Evolutionary conservation across 352 stramenopile genomes (phyloP).

Genomic region (Phytophthora pisi): DNA sequence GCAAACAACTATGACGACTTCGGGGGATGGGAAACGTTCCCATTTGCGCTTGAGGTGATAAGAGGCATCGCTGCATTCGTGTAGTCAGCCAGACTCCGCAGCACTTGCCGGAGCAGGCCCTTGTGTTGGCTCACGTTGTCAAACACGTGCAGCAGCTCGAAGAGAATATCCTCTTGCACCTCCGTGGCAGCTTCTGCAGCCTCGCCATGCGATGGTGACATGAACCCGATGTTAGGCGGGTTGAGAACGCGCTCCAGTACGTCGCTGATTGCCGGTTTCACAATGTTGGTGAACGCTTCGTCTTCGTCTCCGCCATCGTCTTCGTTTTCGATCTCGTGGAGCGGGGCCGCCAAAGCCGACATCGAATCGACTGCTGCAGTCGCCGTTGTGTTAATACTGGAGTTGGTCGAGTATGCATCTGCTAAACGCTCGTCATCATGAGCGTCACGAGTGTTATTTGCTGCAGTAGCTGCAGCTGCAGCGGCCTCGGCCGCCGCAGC

Average conservation of each 20-base stretch:
- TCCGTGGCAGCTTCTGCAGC: conserved; percentile 46
- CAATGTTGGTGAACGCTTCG: conserved; percentile 62
- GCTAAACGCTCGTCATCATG: neutral
- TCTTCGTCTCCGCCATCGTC: conserved; percentile 49
- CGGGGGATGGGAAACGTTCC: conserved; percentile 9
- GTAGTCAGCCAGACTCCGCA: conserved; percentile 59
- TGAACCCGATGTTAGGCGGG: conserved; percentile 22
- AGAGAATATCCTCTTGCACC: conserved; percentile 68
- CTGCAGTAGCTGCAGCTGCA: conserved; percentile 7
- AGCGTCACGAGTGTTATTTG: conserved; percentile 1
- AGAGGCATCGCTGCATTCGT: conserved; percentile 30
- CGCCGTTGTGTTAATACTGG: conserved; percentile 6
- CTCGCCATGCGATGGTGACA: conserved; percentile 27
- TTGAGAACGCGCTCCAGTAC: conserved; percentile 61
- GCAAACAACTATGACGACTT: conserved; percentile 24
- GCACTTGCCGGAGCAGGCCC: conserved; percentile 66
- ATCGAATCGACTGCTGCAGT: conserved; percentile 9
- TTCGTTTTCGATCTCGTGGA: conserved; percentile 31
- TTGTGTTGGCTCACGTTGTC: conserved; percentile 74
- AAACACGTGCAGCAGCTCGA: conserved; percentile 81
- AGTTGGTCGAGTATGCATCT: neutral
- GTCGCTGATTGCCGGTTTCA: conserved; percentile 85
- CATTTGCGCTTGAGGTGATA: conserved; percentile 17
- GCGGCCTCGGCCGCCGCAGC: conserved; percentile 11
- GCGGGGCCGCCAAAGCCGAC: conserved; percentile 4